Evolutionary conservation across 2,329 filamentous ascomycete genomes (phyloP), one percentile per base, ranked within the genome.

Genomic region (Hypoxylon rubiginosum): DNA sequence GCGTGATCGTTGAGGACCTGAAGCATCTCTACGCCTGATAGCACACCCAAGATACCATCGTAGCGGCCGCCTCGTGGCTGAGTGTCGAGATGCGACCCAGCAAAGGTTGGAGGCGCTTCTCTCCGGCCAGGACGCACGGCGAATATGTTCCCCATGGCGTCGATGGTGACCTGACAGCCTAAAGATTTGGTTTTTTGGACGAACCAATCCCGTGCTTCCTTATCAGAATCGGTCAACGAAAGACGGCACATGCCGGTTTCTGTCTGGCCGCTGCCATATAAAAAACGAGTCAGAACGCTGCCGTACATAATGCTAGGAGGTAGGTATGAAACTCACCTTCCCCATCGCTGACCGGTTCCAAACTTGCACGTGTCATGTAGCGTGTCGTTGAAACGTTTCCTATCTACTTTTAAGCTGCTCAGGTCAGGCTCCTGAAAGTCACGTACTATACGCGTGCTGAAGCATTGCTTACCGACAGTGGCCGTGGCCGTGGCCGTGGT

Each of bases 41-140:
- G 83, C 6, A 94, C 86, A 9, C 92, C 92, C 0, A 95, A 79
- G 26, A 94, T 92, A 0, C 92, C 92, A 74, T 93, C 91, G 66
- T 93, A 92, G 19, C 89, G 79, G 0, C 90, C 90, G 2, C 90
- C 90, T 0, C 79, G 78, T 1, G 86, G 86, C 66, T 89, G 87
- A 0, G 87, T 89, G 72, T 90, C 88, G 4, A 90, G 73, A 75
- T 93, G 91, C 4, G 86, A 90, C 1, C 91, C 91, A 30, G 88
- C 89, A 66, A 87, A 91, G 1, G 89, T 91, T 0, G 90, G 85
- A 6, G 88, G 82, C 2, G 85, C 85, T 15, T 83, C 80, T 55
- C 79, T 78, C 64, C 84, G 78, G 1, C 91, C 91, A 2, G 88
- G 85, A 1, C 89, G 84, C 2, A 91, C 57, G 3, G 70, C 71